Evolutionary conservation across 768 basidiomycete species (phyloP).

Genomic region (Infundibulicybe gibba): DNA sequence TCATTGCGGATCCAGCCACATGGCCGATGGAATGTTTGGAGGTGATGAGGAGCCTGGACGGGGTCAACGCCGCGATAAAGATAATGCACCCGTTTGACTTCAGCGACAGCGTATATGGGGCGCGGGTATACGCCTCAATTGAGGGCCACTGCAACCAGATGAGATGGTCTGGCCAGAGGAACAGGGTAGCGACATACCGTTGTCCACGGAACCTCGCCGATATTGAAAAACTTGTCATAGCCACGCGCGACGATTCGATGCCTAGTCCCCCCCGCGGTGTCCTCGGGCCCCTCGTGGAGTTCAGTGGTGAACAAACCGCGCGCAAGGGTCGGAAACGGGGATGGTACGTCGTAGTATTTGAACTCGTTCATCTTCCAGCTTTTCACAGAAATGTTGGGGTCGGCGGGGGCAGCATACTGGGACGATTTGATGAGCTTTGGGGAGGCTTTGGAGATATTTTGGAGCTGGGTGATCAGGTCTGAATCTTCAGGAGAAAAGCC

Average conservation of each 20-base stretch:
- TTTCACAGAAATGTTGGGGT: slow-evolving; percentile 50
- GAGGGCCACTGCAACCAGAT: slow-evolving; percentile 60
- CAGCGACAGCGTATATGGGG: slow-evolving; percentile 82
- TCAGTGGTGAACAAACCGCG: slow-evolving; percentile 82
- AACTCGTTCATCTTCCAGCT: slow-evolving; percentile 99
- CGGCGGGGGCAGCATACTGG: slow-evolving; percentile 53
- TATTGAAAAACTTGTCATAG: slow-evolving; percentile 99
- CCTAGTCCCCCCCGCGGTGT: slow-evolving; percentile 12
- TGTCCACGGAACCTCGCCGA: slow-evolving; percentile 94
- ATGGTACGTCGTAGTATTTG: slow-evolving; percentile 87
- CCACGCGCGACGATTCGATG: slow-evolving; percentile 80
- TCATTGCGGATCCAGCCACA: slow-evolving; percentile 32
- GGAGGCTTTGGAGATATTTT: slow-evolving; percentile 45
- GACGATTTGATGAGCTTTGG: slow-evolving; percentile 66
- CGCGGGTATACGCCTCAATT: slow-evolving; percentile 61
- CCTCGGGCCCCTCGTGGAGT: slow-evolving; percentile 18
- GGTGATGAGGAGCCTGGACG: slow-evolving; percentile 72
- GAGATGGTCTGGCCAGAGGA: slow-evolving; percentile 1
- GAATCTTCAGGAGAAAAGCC: slow-evolving; percentile 38
- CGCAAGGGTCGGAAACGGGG: slow-evolving; percentile 93
- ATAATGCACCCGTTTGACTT: slow-evolving; percentile 99
- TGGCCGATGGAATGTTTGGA: slow-evolving; percentile 91
- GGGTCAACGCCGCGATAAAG: slow-evolving; percentile 83
- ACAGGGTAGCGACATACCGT: slow-evolving; percentile 49
- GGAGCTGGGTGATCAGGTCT: slow-evolving; percentile 53